Conservation (phyloP, 257 asterid species). For the Scutellaria barbata region DNA sequence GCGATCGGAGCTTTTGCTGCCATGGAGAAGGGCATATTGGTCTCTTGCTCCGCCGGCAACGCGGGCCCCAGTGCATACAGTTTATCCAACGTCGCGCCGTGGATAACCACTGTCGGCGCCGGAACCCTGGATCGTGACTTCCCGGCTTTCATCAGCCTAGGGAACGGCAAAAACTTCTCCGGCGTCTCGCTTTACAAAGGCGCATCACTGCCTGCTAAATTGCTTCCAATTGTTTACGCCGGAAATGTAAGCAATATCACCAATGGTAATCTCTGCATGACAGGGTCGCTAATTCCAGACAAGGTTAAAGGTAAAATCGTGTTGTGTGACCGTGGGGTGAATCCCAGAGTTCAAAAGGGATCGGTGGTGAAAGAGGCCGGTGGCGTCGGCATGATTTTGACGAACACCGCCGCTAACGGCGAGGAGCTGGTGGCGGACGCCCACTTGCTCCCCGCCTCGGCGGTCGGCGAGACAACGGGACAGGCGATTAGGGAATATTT, state of each 20-base stretch:
- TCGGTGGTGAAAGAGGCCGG: conserved; percentile 68
- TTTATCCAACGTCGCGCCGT: conserved; percentile 77
- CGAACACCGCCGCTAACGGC: conserved; percentile 71
- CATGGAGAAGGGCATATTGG: conserved; percentile 79
- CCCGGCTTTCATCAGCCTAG: conserved; percentile 82
- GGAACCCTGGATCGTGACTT: conserved; percentile 89
- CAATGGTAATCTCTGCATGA: conserved; percentile 77
- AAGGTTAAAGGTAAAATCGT: conserved; percentile 68
- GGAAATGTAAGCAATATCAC: conserved; percentile 66
- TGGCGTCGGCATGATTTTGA: conserved; percentile 65
- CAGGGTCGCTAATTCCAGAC: conserved; percentile 63
- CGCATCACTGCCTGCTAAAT: conserved; percentile 40
- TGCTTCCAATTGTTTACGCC: conserved; percentile 79
- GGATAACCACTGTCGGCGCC: conserved; percentile 95
- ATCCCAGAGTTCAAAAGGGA: conserved; percentile 67
- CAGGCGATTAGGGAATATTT: conserved; percentile 47
- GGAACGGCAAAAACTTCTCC: conserved; percentile 67
- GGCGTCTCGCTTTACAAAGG: conserved; percentile 67
- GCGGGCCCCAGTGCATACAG: conserved; percentile 69
- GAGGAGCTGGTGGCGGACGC: conserved; percentile 85
- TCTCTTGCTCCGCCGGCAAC: conserved; percentile 90
- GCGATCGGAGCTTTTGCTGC: conserved; percentile 84
- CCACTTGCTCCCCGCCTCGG: conserved; percentile 66
- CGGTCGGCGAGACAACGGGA: conserved; percentile 62
- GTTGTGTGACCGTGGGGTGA: conserved; percentile 71